phyloP scores from a whole-genome alignment of 2,329 filamentous ascomycete genomes.

The Scolecobasidium constrictum region DNA sequence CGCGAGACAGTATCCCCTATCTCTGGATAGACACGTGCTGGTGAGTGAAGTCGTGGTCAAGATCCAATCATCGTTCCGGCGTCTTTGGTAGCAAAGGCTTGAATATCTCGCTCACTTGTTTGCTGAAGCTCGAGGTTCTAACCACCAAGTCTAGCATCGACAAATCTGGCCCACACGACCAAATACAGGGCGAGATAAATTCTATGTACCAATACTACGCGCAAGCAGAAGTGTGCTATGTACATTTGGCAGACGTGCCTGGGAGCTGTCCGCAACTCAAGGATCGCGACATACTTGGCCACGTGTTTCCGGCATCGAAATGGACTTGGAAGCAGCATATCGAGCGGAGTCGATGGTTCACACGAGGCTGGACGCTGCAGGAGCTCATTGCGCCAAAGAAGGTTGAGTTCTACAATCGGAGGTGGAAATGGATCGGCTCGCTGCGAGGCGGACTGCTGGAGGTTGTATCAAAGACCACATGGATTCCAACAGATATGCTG shows the following conservation, averaged over 20 bases:
- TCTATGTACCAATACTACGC: slow-evolving; percentile 8
- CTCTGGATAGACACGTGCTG: slow-evolving; percentile 9
- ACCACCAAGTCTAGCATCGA: too few relatives aligned
- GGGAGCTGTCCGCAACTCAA: background rate
- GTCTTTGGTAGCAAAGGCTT: too few relatives aligned
- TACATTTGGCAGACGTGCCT: slow-evolving; percentile 7
- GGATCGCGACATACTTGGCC: background rate
- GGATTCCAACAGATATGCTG: slow-evolving; percentile 1
- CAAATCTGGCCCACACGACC: slow-evolving; percentile 3
- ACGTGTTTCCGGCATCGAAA: background rate
- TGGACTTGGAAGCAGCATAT: background rate
- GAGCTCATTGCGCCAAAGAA: slow-evolving; percentile 8
- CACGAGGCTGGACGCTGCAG: slow-evolving; percentile 8
- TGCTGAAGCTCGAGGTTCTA: too few relatives aligned
- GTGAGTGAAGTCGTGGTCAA: too few relatives aligned
- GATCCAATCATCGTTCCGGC: too few relatives aligned
- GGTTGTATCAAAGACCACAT: background rate
- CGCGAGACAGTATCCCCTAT: background rate
- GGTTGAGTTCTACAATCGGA: slow-evolving; percentile 7
- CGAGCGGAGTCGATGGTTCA: slow-evolving; percentile 9
- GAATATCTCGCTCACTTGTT: too few relatives aligned
- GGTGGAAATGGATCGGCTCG: slow-evolving; percentile 4
- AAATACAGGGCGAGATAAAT: slow-evolving; percentile 6
- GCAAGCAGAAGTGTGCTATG: slow-evolving; percentile 5
- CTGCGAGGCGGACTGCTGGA: background rate